Evolutionary conservation across 192 early-diverging fungal species (phyloP).

Genomic region (Backusella liffmaniae): DNA sequence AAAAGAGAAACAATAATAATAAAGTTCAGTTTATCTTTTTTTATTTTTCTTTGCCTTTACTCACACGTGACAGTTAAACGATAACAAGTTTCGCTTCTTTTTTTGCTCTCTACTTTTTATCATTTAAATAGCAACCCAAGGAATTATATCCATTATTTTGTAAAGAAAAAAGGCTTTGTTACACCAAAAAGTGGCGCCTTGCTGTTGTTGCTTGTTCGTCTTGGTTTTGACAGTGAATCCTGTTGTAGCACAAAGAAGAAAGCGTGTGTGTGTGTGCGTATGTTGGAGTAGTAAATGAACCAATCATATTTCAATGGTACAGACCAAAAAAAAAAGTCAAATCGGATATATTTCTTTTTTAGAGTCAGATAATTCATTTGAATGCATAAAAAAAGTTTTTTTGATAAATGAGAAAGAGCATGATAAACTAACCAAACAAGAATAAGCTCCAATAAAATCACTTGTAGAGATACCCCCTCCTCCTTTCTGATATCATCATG

Average conservation of each 20-base stretch:
- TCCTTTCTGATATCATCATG: not conserved
- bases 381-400: not conserved
- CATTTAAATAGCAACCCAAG: no score
- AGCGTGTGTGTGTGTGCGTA: not conserved
- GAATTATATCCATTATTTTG: no score
- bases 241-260: not conserved
- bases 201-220: not conserved
- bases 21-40: not conserved
- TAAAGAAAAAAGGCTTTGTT: not conserved
- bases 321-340: not conserved
- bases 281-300: not conserved
- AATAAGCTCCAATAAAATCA: not conserved
- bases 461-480: not conserved
- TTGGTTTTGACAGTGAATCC: not conserved
- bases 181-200: constrained; percentile 5
- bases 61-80: not conserved
- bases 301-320: not conserved
- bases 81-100: not conserved
- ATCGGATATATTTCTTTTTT: constrained; percentile 4
- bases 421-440: not conserved
- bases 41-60: not conserved
- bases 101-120: not conserved
- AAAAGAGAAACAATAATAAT: constrained; percentile 6
- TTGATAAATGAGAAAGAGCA: not conserved
- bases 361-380: not conserved